Evolutionary conservation across 2,329 filamentous ascomycete genomes (phyloP), one percentile per base, ranked within the genome.

Genomic region (Stemphylium lycopersici): DNA sequence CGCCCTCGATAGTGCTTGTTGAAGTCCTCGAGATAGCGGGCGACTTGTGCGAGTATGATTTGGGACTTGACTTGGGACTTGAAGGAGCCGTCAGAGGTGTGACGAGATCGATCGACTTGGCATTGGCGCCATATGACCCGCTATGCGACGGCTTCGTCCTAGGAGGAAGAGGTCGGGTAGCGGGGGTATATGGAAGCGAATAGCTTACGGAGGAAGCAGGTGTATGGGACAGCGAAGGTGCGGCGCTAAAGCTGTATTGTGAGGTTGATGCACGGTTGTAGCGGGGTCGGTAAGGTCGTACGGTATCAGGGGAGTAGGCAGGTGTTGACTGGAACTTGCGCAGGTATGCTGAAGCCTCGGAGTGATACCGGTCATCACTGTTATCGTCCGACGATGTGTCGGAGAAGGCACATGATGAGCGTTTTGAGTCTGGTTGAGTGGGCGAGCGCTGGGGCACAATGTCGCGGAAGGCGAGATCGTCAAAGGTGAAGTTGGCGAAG

Each of bases 381-480:
- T 70, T 72, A 50, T 76, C 72, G 46, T 77, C 74, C 26, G 70
- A 71, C 3, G 75, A 76, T 31, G 75, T 58, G 39, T 80, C 78
- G 18, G 78, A 79, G 62, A 77, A 77, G 20, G 75, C 73, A 55
- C 72, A 70, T 48, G 74, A 77, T 18, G 72, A 74, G 39, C 74
- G 72, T 56, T 76, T 71, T 41, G 72, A 61, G 65, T 74, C 54
- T 51, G 67, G 42, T 62, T 75, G 65, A 13, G 78, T 81, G 1
- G 80, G 80, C 6, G 78, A 81, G 37, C 77, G 74, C 52, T 77
- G 78, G 15, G 79, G 77, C 5, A 81, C 69, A 51, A 81, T 81
- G 65, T 81, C 78, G 40, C 69, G 66, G 55, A 75, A 70, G 48
- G 72, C 63, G 15, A 74, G 39, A 33, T 77, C 74, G 31, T 76